Evolutionary conservation across 345 rosid species (phyloP).

Genomic region (Capsella bursapastoris): DNA sequence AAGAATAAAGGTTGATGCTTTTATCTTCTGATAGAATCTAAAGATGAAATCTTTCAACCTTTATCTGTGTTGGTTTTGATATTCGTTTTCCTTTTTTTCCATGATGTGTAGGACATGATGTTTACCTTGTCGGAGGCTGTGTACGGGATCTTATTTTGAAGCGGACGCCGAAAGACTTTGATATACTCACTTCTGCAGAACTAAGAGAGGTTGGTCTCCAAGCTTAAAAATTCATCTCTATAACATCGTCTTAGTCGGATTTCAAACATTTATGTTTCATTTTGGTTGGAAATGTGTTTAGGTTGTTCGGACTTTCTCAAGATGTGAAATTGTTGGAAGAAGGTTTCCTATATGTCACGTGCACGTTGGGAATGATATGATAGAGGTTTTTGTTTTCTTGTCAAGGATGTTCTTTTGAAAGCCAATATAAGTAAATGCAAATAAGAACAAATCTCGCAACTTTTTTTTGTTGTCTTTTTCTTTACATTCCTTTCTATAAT

Average conservation of each 20-base stretch:
- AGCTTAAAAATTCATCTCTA: constrained; percentile 1
- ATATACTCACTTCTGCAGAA: constrained; percentile 78
- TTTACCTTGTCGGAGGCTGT: constrained; percentile 93
- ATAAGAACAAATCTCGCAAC: not conserved
- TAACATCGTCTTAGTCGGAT: not conserved
- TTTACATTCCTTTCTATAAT: not conserved
- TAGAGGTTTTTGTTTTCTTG: constrained; percentile 51
- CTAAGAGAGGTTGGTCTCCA: constrained; percentile 65
- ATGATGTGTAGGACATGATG: constrained; percentile 63
- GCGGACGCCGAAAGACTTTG: constrained; percentile 80
- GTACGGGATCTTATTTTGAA: constrained; percentile 87
- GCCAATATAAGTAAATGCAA: constrained; percentile 13
- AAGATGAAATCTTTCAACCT: not conserved
- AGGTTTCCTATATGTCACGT: constrained; percentile 71
- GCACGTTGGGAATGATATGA: constrained; percentile 46
- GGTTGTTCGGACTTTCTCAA: constrained; percentile 51
- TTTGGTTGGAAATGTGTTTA: constrained; percentile 29
- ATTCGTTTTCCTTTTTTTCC: not conserved
- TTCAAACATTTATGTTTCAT: not conserved
- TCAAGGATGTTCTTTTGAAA: not conserved
- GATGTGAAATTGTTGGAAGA: constrained; percentile 58
- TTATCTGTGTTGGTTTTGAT: not conserved
- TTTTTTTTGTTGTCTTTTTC: not conserved
- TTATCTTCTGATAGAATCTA: not conserved
- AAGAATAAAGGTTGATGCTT: constrained; percentile 51